Base-by-base conservation (phyloP, 2,329 filamentous ascomycete genomes). In the Diaporthe nobilis region DNA sequence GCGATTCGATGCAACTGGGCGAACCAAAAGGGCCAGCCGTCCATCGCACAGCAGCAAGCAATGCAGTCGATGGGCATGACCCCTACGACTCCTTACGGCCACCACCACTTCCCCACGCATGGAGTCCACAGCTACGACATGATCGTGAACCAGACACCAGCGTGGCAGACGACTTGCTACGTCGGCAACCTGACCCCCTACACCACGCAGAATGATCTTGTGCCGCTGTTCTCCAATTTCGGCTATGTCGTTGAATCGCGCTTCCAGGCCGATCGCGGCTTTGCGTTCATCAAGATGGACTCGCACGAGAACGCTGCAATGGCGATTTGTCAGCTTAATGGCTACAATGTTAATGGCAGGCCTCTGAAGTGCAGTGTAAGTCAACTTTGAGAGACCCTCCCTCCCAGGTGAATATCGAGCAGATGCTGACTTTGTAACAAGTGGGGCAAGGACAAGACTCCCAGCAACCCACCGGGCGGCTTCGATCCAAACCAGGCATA, bases 1-100 rank as follows among this genome's bases (percentile, higher is more conserved):
- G 97, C 97, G 55, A 99, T 99, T 83, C 96, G 97, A 80, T 98
- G 96, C 91, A 99, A 99, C 89, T 99, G 97, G 97, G 97, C 97
- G 77, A 99, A 99, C 88, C 97, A 99, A 84, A 99, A 99, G 89
- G 97, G 97, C n/a, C 97, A 99, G 83, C 97, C 97, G 74, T 98
- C 97, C 2, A 98, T 98, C 85, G 95, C 96, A 67, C 96, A 99
- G 87, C 97, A 98, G 86, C 95, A 98, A 85, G 95, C 95, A 51
- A 97, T 99, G 95, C 94, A 94, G 77, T 94, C 95, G 76, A 98
- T 98, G 95, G 97, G 97, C 83, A 96, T 99, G 94, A 98, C 96
- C 37, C 97, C 97, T 7, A 98, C 96, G 42, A 98, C 96, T 63
- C 95, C 96, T 17, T 99, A 96, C 82, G 97, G 96, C 47, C 96